Evolutionary conservation across 768 basidiomycete species (phyloP), one percentile per base, ranked within the genome.

Genomic region (Tricholoma furcatifolium): DNA sequence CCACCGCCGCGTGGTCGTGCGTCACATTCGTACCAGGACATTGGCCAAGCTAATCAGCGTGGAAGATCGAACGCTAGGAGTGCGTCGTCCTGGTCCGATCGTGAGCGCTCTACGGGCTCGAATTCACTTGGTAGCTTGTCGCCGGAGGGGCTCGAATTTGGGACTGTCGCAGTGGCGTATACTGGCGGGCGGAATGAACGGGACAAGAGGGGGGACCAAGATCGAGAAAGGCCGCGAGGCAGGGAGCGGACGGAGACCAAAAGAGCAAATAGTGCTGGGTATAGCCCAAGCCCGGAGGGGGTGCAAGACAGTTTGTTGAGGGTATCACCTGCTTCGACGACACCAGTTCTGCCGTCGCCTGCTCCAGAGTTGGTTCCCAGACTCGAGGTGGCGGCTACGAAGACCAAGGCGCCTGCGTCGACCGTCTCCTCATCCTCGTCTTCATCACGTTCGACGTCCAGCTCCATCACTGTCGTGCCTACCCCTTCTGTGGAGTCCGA

Each of bases 21-120:
- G 15, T 59, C 61, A 34, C 64, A 55, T 17, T 60, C 61, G n/a
- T 50, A 56, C 41, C 60, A 65, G 34, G 62, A 63, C 24, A 46
- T 61, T 24, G 57, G 39, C 5, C 47, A 42, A 18, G 35, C 44
- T 27, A 46, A 15, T 46, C 67, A 70, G 46, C 77, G 85, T 12
- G 84, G 85, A 2, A 73, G 84, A 18, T 83, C 83, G 38, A 70
- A 70, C 44, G 75, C 81, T 17, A 77, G 82, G 35, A 78, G 77
- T 6, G 72, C 82, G 14, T 80, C 83, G 1, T 81, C 81, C 23
- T 69, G 76, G 40, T 80, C 79, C 46, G 82, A 82, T 56, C 72
- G 78, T 8, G 77, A 78, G 14, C 65, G 65, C 7, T 62, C 65
- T 8, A 54, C 58, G 5, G 57, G 57, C 20, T 40, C 52, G 45